Evolutionary conservation across 2,329 filamentous ascomycete genomes (phyloP), one percentile per base, ranked within the genome.

Genomic region (Sarocladium strictum): DNA sequence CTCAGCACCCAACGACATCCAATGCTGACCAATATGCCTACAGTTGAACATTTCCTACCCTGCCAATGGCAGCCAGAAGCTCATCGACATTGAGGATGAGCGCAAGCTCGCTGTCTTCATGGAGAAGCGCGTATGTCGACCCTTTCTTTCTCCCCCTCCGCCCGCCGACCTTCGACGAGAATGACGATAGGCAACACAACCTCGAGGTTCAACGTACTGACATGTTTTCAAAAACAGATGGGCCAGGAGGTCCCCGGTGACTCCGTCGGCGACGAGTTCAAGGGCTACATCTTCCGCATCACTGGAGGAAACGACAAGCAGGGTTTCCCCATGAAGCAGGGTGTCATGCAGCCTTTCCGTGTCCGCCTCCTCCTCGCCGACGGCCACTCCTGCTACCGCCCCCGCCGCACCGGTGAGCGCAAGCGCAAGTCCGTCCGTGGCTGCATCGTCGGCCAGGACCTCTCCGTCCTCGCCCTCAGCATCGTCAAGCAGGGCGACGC

Each of bases 281-380:
- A 97, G 85, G 94, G 94, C 78, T 99, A 99, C 84, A 87, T 99
- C 82, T 91, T 99, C 87, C 88, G 86, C 76, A 97, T 99, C 83
- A 99, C 94, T 70, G 95, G 94, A 73, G 94, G 95, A 75, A 99
- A 99, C 89, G 94, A 99, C 89, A 99, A 99, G 90, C 95, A 99
- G 85, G 94, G 94, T 83, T 99, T 99, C 86, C 94, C 94, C 69
- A 99, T 99, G 94, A 99, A 99, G 91, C 95, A 99, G 87, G 94
- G 94, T 84, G 89, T 96, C 76, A 93, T 99, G 85, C 89, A 96
- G 78, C 92, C 94, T 70, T 94, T 90, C 76, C 94, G 94, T 94
- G 94, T 97, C 80, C 88, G 90, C 67, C 91, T 99, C 66, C 89
- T 99, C 71, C 90, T 99, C 73, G 74, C 87, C 74, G 91, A 96